phyloP scores from a whole-genome alignment of 441 rosid species.

The Corymbia citriodora region DNA sequence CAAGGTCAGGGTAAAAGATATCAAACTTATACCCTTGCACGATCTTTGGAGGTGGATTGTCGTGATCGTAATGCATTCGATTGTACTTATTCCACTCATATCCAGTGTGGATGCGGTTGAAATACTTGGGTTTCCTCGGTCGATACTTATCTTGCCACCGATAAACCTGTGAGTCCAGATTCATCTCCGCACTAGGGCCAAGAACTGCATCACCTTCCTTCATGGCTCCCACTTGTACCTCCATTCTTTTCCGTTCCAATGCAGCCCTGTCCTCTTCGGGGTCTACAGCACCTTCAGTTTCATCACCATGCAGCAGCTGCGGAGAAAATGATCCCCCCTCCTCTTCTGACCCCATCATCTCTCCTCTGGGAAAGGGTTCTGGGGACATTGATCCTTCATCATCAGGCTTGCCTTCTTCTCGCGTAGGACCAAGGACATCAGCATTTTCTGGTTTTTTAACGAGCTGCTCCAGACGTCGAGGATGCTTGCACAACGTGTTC shows the following conservation, averaged over 20 bases:
- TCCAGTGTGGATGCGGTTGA: not conserved
- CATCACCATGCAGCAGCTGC: rapidly evolving
- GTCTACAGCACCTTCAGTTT: not conserved
- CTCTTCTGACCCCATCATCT: not conserved
- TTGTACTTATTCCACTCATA: not conserved
- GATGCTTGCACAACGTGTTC: rapidly evolving
- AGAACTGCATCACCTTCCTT: not conserved
- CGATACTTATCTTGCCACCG: not conserved
- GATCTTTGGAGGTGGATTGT: not conserved
- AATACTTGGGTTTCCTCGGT: not conserved
- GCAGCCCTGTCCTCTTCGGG: not conserved
- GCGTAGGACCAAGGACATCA: not conserved
- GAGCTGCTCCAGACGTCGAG: rapidly evolving
- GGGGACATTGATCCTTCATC: not conserved
- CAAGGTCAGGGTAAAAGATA: not conserved
- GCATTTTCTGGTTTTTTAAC: not conserved
- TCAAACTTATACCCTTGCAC: not conserved
- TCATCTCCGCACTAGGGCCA: not conserved
- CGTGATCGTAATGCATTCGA: not conserved
- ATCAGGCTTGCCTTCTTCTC: not conserved
- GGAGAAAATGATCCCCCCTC: not conserved
- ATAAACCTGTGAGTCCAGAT: not conserved
- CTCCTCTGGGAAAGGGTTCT: not conserved
- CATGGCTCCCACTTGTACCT: not conserved
- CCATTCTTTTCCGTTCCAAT: not conserved